Evolutionary conservation across 1,284 basidiomycete genomes (phyloP).

Genomic region (Coriolopsis trogii): DNA sequence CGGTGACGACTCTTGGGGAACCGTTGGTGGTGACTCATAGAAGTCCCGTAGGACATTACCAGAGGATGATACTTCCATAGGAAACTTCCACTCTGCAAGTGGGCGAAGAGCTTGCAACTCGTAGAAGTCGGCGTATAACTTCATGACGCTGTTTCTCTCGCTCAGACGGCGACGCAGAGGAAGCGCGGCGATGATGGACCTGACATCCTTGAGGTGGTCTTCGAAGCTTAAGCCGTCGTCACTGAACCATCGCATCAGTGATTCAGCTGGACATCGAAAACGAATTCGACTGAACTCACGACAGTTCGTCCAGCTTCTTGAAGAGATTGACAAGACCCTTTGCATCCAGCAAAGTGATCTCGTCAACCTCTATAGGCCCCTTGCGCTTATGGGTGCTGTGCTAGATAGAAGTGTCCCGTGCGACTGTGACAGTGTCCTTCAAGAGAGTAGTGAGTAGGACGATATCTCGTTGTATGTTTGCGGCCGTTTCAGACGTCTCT

Average conservation of each 20-base stretch:
- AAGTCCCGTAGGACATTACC: not conserved
- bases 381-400: not conserved
- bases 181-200: not conserved
- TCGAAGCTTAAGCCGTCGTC: not conserved
- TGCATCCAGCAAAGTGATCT: not conserved
- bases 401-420: not conserved
- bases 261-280: not conserved
- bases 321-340: not conserved
- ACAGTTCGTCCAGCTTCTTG: not conserved
- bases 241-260: not conserved
- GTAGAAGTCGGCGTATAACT: not conserved
- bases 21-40: not conserved
- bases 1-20: not conserved
- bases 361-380: not conserved
- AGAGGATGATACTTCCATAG: conserved; percentile 1
- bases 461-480: conserved; percentile 1
- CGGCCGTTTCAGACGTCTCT: not conserved
- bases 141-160: not conserved
- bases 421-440: not conserved
- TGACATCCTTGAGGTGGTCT: not conserved
- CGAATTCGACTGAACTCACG: not conserved
- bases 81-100: not conserved
- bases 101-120: not conserved
- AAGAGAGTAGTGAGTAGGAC: not conserved
- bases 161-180: not conserved